Evolutionary conservation across 306 rosid species (phyloP).

Genomic region (Alnus glutinosa): DNA sequence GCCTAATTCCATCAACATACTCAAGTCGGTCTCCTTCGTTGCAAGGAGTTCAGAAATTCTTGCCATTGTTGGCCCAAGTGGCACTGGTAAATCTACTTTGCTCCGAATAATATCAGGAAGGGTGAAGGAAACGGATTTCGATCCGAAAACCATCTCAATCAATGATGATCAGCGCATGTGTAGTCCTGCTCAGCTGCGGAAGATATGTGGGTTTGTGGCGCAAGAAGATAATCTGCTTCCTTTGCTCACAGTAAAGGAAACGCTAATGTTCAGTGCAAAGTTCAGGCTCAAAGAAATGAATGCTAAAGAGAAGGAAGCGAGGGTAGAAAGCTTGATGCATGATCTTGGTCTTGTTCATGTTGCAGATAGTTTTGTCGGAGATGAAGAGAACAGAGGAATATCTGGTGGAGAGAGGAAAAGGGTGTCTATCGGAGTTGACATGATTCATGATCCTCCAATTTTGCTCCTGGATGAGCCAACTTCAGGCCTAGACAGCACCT

Average conservation of each 20-base stretch:
- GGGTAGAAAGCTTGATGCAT: slow-evolving; percentile 65
- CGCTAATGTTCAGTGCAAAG: slow-evolving; percentile 70
- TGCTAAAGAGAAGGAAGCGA: slow-evolving; percentile 48
- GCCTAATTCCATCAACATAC: slow-evolving; percentile 53
- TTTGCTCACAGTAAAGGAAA: slow-evolving; percentile 79
- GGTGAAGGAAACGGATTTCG: slow-evolving; percentile 45
- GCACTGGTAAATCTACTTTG: slow-evolving; percentile 89
- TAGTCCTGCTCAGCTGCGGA: slow-evolving; percentile 61
- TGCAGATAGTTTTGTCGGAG: slow-evolving; percentile 70
- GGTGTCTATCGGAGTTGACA: slow-evolving; percentile 85
- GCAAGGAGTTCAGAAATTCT: slow-evolving; percentile 73
- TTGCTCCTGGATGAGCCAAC: slow-evolving; percentile 86
- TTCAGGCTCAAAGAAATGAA: slow-evolving; percentile 62
- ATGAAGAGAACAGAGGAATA: slow-evolving; percentile 80
- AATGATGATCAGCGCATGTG: slow-evolving; percentile 52
- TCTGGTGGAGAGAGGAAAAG: slow-evolving; percentile 90
- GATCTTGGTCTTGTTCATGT: slow-evolving; percentile 83
- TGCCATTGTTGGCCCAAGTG: slow-evolving; percentile 88
- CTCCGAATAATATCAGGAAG: slow-evolving; percentile 66
- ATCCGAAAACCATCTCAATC: slow-evolving; percentile 53
- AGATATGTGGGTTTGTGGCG: slow-evolving; percentile 76
- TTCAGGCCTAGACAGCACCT: slow-evolving; percentile 73
- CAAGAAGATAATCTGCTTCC: slow-evolving; percentile 90
- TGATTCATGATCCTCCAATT: slow-evolving; percentile 79
- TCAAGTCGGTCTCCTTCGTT: slow-evolving; percentile 71